These are phyloP conservation scores for Debaryomyces nepalensis DNA, from an alignment of 1,139 yeast species.

Conservation along the genomic window DNA sequence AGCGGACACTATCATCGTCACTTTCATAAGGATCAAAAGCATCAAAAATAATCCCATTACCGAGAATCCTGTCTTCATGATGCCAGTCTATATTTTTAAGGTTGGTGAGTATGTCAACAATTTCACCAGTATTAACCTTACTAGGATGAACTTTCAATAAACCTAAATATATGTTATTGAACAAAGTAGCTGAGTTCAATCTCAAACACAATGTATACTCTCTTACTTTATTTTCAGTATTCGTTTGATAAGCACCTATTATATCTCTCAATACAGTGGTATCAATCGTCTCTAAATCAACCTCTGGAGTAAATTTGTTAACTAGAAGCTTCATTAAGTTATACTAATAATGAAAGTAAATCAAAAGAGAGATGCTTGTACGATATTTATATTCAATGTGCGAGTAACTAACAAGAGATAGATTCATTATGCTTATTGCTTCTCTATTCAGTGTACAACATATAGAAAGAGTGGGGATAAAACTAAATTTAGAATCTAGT, in stretches of 20 bases:
- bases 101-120: neutral
- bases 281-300: neutral
- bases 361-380: too few species aligned
- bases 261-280: constrained; percentile 1
- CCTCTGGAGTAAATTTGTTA: neutral
- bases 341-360: too few species aligned
- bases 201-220: constrained; percentile 2
- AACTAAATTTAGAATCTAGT: neutral
- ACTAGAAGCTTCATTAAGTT: neutral
- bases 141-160: neutral
- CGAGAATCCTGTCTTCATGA: constrained; percentile 1
- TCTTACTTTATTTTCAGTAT: neutral
- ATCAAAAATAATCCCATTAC: neutral
- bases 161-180: constrained; percentile 2
- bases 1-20: neutral
- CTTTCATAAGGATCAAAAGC: constrained; percentile 6
- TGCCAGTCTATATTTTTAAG: neutral
- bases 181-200: constrained; percentile 1
- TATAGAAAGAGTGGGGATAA: neutral
- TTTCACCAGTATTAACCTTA: neutral
- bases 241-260: neutral
- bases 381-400: neutral
- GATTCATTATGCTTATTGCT: too few species aligned
- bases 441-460: too few species aligned
- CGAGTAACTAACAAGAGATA: too few species aligned